Evolutionary conservation across 2,329 filamentous ascomycete genomes (phyloP), one percentile per base, ranked within the genome.

Genomic region (Monosporascus sp.): DNA sequence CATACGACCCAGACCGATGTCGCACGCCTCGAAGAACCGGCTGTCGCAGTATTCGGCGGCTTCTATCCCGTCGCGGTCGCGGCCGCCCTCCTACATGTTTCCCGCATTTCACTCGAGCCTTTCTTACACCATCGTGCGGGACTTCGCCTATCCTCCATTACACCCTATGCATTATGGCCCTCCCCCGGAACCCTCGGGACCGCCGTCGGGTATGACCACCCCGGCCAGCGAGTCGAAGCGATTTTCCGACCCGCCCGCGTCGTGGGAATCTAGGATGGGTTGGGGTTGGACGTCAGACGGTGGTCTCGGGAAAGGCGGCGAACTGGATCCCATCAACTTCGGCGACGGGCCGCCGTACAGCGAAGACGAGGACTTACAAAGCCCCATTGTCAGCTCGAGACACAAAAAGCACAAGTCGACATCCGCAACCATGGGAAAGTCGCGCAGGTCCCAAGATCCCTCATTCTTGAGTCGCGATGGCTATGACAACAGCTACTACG

Each of bases 81-180:
- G 90, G 56, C 90, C 91, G 20, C 80, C 80, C 52, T 96, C 90
- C n/a, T 82, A 88, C 65, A 80, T 89, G 57, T 93, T 94, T 66
- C 88, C 90, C 17, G 77, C 88, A 64, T 94, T 90, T 71, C 87
- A 90, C 63, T 94, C 91, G 54, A 96, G 86, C 67, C 81, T 97
- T 18, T 73, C 89, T 7, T 97, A 97, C 70, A 86, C 91, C n/a
- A 78, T 90, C 45, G 92, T 99, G 60, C 88, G 94, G 65, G 94
- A 99, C 77, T 99, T 97, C 74, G 94, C 94, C 61, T 99, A 97
- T 69, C 85, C 90, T 35, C 69, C 82, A 25, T 79, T 81, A 52
- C 89, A 97, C 70, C 91, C 90, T 44, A 79, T 97, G 71, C 94
- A 97, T 75, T 96, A 96, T 77, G 94, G 94, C 1, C 89, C 93